Base-by-base conservation (phyloP, 345 rosid genomes). In the Eucalyptus victrix region DNA sequence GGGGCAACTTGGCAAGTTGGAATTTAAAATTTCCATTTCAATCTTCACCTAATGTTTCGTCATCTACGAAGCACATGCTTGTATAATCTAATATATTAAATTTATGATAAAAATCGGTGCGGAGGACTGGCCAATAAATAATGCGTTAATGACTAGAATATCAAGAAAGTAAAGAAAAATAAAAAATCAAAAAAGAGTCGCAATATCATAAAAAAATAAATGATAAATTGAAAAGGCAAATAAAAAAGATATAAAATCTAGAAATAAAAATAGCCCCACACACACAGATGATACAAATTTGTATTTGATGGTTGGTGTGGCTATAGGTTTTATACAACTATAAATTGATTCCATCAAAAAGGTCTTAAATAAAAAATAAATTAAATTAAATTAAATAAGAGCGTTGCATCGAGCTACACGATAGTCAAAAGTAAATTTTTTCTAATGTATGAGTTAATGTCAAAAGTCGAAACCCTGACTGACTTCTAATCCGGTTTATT, bases 91-190 rank as follows among this genome's bases (percentile, higher is more conserved):
- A 53, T 19, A 53, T 1, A 53, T 53, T 53, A 53, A 3, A 53
- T 53, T 0, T 60, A 60, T 12, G 8, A 12, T 12, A 60, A 60
- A 60, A 6, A 26, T 60, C 1, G 1, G 4, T 13, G 7, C 1
- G 7, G 15, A 60, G 32, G 1, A 60, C 0, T 12, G 17, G 32
- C 67, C 2, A 21, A 56, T 0, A 1, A 23, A 23, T 23, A 21
- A 54, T 9, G 24, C 0, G 1, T 54, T 54, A 54, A 54, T 7
- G 56, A 51, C 23, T 51, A 51, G 9, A 51, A 51, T 51, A 53
- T 53, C 9, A 58, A 58, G 14, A 58, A 56, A 58, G 30, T 10
- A 6, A 51, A 51, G 9, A 58, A 10, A 45, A 45, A 45, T n/a
- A 6, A 56, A 58, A 58, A 58, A 11, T 11, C 65, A 58, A 58